A percentile compares a stretch with the other conserved stretches of the same genome.
These are phyloP conservation scores for Trebouxia sp. DNA, from an alignment of 139 green algal species.

Conservation along the genomic window DNA sequence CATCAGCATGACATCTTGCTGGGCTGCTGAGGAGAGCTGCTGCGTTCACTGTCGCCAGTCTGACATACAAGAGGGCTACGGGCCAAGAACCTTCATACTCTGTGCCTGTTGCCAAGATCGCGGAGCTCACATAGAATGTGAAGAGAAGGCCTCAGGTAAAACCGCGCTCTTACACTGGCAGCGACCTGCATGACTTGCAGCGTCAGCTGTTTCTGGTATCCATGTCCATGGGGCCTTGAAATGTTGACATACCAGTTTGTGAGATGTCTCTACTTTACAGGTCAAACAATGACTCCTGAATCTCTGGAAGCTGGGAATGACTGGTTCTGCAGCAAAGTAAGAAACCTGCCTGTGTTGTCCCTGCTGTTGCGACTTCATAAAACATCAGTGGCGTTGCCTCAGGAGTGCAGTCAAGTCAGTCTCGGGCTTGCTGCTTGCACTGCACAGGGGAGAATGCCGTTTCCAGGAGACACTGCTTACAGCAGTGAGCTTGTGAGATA, in stretches of 20 bases:
- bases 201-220: background rate
- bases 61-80: conserved; percentile 34
- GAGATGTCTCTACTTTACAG: background rate
- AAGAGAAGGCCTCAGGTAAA: conserved; percentile 35
- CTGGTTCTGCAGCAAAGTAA: conserved; percentile 44
- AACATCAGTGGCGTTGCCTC: background rate
- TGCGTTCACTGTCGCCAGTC: conserved; percentile 37
- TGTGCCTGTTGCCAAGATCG: conserved; percentile 45
- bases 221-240: background rate
- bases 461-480: background rate
- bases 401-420: background rate
- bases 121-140: conserved; percentile 45
- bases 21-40: conserved; percentile 21
- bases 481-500: conserved; percentile 1
- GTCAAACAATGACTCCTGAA: background rate
- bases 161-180: conserved; percentile 17
- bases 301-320: conserved; percentile 7
- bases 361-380: background rate
- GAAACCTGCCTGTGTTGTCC: background rate
- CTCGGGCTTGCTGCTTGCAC: background rate
- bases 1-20: conserved; percentile 9
- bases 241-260: background rate
- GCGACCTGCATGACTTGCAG: conserved; percentile 1
- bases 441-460: conserved; percentile 6
- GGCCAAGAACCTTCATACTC: conserved; percentile 38